These are phyloP conservation scores for Cladosporium sphaerospermum DNA, from an alignment of 2,329 filamentous ascomycete genomes.

Conservation along the genomic window DNA sequence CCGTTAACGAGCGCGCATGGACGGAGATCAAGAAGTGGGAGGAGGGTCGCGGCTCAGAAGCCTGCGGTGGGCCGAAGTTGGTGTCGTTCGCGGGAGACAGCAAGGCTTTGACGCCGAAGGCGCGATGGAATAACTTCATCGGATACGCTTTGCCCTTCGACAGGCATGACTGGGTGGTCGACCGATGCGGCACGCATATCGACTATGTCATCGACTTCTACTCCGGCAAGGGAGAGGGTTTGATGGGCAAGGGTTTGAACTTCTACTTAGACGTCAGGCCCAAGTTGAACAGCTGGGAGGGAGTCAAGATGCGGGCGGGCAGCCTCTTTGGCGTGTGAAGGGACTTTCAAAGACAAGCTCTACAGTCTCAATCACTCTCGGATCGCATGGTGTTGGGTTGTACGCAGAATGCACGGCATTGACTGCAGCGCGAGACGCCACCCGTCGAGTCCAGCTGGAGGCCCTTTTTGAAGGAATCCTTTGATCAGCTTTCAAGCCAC, in stretches of 20 bases:
- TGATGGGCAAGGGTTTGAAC: constrained; percentile 44
- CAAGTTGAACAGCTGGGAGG: constrained; percentile 59
- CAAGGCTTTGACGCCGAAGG: constrained; percentile 66
- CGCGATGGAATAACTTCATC: constrained; percentile 68
- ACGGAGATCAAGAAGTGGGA: constrained; percentile 88
- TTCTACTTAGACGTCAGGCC: constrained; percentile 62
- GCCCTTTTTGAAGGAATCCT: no score
- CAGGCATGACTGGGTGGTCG: constrained; percentile 93
- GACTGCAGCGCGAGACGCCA: no score
- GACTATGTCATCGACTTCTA: constrained; percentile 99
- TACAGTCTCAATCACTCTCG: no score
- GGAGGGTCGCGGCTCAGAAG: constrained; percentile 52
- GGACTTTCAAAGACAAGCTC: no score
- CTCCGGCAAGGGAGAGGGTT: constrained; percentile 53
- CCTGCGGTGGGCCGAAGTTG: constrained; percentile 73
- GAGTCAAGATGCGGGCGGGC: constrained; percentile 49
- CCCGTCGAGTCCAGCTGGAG: no score
- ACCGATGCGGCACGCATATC: constrained; percentile 75
- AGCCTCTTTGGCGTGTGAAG: constrained; percentile 18
- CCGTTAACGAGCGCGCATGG: constrained; percentile 96
- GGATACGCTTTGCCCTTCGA: constrained; percentile 94
- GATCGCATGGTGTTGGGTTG: no score
- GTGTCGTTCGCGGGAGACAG: constrained; percentile 71
- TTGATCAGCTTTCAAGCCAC: no score
- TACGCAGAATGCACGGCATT: no score